Percentiles rank a stretch among this genome's conserved stretches.
phyloP scores from a whole-genome alignment of 1,284 basidiomycete species.

The Cryptococcus sp. region DNA sequence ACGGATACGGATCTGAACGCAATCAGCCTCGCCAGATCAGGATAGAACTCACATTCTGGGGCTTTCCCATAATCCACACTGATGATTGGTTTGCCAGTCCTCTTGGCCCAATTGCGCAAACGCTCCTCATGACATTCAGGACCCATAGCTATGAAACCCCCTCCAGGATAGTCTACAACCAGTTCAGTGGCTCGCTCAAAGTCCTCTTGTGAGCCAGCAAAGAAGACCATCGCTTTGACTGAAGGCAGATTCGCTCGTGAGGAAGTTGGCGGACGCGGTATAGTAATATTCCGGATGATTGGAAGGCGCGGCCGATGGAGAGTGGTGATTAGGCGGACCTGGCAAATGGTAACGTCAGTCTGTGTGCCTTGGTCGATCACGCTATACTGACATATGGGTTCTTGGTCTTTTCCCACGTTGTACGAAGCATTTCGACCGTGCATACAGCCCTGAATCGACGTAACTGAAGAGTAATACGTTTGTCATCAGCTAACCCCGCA shows the following conservation, averaged over 20 bases:
- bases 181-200: conserved; percentile 72
- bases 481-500: not conserved
- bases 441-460: conserved; percentile 87
- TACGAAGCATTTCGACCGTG: conserved; percentile 91
- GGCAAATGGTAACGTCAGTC: conserved; percentile 3
- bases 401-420: conserved; percentile 93
- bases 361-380: not conserved
- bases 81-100: conserved; percentile 76
- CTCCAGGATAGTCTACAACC: conserved; percentile 89
- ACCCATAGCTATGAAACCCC: conserved; percentile 93
- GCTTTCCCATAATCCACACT: conserved; percentile 94
- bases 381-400: conserved; percentile 75
- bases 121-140: conserved; percentile 95
- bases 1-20: conserved; percentile 82
- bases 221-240: conserved; percentile 82
- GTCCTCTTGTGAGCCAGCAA: conserved; percentile 67
- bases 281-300: conserved; percentile 72
- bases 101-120: conserved; percentile 79
- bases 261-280: conserved; percentile 77
- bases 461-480: conserved; percentile 59
- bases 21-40: not conserved
- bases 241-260: conserved; percentile 68
- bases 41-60: conserved; percentile 73
- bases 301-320: conserved; percentile 62
- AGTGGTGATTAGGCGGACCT: conserved; percentile 70